Base-by-base conservation (phyloP, 352 stramenopile species). In the Pythium coloratum region DNA sequence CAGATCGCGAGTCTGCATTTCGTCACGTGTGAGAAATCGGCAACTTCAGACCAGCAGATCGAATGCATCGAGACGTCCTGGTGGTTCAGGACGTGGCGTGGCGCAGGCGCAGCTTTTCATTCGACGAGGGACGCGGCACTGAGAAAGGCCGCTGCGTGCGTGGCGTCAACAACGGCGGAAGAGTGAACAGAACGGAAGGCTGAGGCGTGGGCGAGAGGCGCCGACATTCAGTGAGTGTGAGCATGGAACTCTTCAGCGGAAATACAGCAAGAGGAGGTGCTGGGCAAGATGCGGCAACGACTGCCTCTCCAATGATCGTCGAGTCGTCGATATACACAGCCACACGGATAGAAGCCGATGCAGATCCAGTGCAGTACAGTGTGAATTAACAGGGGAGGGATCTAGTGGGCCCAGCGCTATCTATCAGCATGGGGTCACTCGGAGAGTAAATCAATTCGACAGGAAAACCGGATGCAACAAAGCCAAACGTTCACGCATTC, bases 141-240 rank as follows among this genome's bases (percentile, higher is more conserved):
- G 46, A 53, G 46, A 53, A 53, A 53, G 46, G 46, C n/a, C 46
- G 46, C 12, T 5, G 36, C 36, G 36, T 44, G 36, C 12, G 36
- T 44, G 36, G 36, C 46, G n/a, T 53, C 46, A 53, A 53, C 46
- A 53, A 53, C 46, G 46, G 46, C 46, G 46, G 46, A 32, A 28
- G 46, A 28, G 46, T 30, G 46, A 53, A 30, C 40, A 49, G 40
- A 6, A n/a, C 40, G 3, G 40, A 24, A 49, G 40, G 40, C 40
- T n/a, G 40, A 49, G 40, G 40, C 42, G 2, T 24, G 14, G 16
- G 42, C 3, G 24, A 16, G 14, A 50, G 24, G 42, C 42, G 14
- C 38, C 20, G 20, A 0, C 20, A 24, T 24, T 24, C 20, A 24
- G 20, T 24, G 20, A 24, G 20, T 24, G 20, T 24, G 20, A 24